These are phyloP conservation scores for Pseudogymnoascus sp. DNA, from an alignment of 2,329 filamentous ascomycete species.

Conservation along the genomic window DNA sequence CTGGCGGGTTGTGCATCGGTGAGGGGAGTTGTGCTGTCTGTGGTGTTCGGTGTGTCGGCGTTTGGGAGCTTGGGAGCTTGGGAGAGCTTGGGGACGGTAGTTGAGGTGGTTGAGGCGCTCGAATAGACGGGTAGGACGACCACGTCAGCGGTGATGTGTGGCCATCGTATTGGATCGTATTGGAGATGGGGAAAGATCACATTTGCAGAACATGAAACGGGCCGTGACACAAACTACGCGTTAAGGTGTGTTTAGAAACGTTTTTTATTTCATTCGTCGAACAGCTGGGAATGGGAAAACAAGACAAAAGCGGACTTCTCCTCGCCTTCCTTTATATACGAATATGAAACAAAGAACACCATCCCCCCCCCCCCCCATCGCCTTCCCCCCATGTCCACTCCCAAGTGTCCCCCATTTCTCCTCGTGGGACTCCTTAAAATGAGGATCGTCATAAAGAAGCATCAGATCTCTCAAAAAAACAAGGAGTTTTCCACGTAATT, in stretches of 20 bases:
- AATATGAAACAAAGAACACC: not conserved
- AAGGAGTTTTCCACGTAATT: conserved; percentile 1
- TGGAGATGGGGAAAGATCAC: not conserved
- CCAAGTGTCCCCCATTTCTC: not conserved
- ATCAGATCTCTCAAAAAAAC: not conserved
- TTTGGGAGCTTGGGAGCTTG: not conserved
- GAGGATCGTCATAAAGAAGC: not conserved
- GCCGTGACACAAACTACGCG: not conserved
- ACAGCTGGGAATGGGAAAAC: not conserved
- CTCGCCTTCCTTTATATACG: not conserved
- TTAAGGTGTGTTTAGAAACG: not conserved
- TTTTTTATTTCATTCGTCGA: not conserved
- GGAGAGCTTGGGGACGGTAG: not conserved
- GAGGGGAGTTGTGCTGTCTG: too few species aligned
- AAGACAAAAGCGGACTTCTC: not conserved
- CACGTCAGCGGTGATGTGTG: not conserved
- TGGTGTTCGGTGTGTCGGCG: too few species aligned
- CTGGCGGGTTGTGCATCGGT: not conserved
- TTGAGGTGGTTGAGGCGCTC: not conserved
- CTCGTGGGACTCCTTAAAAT: not conserved
- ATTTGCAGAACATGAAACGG: not conserved
- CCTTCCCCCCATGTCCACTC: not conserved
- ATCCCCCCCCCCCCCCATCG: not conserved
- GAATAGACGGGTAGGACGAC: not conserved
- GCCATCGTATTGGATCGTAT: not conserved